phyloP scores from a whole-genome alignment of 768 basidiomycete genomes.

The Phylloporus sp. region DNA sequence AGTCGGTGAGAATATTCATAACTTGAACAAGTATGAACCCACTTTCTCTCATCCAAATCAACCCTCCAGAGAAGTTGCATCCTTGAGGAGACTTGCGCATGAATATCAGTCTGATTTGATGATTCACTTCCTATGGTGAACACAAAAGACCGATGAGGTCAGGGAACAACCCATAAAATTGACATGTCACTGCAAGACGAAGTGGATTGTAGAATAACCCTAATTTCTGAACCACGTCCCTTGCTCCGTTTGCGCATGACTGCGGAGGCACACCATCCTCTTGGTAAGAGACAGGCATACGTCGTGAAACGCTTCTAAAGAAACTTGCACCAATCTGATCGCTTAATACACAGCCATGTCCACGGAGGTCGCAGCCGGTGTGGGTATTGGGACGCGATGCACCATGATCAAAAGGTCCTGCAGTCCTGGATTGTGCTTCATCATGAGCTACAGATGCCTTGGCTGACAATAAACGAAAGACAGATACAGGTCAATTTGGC shows the following conservation, averaged over 20 bases:
- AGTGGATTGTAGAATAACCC: neutral
- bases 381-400: no score
- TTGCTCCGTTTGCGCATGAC: neutral
- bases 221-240: neutral
- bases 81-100: no score
- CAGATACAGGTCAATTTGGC: neutral
- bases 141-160: no score
- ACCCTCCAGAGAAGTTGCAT: no score
- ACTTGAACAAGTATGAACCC: no score
- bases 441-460: neutral
- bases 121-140: no score
- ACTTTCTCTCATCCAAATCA: no score
- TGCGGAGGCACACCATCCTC: neutral
- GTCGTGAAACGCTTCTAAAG: neutral
- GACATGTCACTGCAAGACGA: neutral
- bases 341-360: neutral
- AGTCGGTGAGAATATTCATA: no score
- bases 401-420: no score
- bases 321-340: neutral
- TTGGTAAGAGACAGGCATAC: neutral
- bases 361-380: no score
- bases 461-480: conserved; percentile 1
- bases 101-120: no score
- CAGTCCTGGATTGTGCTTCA: neutral
- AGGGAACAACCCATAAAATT: no score